phyloP scores from a whole-genome alignment of 192 early-diverging fungal species.

The Umbelopsis ramanniana region DNA sequence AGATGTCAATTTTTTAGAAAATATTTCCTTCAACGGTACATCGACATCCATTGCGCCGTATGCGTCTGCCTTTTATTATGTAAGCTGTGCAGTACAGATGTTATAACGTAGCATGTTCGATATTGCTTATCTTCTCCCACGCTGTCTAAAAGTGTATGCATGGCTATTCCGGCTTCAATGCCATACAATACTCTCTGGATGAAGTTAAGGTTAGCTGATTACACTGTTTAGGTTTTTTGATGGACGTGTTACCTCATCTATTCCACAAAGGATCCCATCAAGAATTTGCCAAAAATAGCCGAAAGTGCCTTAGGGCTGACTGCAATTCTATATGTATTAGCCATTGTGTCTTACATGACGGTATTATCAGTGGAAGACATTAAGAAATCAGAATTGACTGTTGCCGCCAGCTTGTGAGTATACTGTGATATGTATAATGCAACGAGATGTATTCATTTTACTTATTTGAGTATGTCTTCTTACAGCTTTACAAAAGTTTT shows the following conservation, averaged over 20 bases:
- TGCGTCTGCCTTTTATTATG: conserved; percentile 38
- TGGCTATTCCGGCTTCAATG: conserved; percentile 35
- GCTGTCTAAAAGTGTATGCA: conserved; percentile 31
- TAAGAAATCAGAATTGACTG: conserved; percentile 33
- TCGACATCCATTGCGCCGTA: conserved; percentile 23
- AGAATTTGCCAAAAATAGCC: conserved; percentile 28
- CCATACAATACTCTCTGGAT: conserved; percentile 35
- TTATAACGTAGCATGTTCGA: neutral
- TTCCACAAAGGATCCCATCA: conserved; percentile 26
- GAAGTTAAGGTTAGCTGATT: conserved; percentile 27
- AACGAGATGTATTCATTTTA: neutral
- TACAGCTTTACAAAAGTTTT: conserved; percentile 29
- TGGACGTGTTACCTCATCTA: neutral
- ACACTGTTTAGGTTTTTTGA: neutral
- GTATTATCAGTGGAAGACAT: conserved; percentile 33
- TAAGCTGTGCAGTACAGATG: neutral
- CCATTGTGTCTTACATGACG: conserved; percentile 30
- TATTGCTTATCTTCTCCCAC: neutral
- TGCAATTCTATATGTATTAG: conserved; percentile 29
- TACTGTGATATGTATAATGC: neutral
- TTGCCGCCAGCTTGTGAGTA: conserved; percentile 37
- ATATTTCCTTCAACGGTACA: conserved; percentile 35
- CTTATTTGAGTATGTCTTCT: too few relatives aligned
- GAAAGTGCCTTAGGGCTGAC: conserved; percentile 25
- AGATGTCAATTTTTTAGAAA: conserved; percentile 21